Conservation (phyloP, 306 rosid genomes). For the Quercus agrifolia region DNA sequence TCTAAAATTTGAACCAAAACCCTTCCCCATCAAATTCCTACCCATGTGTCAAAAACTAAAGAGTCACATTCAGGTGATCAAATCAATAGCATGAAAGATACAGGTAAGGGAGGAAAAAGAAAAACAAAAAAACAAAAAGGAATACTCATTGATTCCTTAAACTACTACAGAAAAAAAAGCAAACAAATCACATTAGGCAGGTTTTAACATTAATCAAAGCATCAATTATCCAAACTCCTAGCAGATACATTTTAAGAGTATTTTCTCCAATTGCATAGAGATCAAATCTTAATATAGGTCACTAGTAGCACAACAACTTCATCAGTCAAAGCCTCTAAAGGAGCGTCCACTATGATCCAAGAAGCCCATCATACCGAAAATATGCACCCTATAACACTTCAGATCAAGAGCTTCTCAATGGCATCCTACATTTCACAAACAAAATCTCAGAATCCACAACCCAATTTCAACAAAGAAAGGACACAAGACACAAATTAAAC, state of each 20-base stretch:
- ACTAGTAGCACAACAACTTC: constrained; percentile 41
- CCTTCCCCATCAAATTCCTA: too few species aligned
- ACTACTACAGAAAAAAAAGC: not conserved
- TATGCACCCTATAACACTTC: constrained; percentile 17
- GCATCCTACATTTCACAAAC: constrained; percentile 61
- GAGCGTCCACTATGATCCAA: constrained; percentile 43
- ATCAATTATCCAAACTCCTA: not conserved
- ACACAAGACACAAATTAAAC: not conserved
- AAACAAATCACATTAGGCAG: constrained; percentile 8
- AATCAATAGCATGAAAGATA: not conserved
- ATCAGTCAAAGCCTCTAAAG: constrained; percentile 88
- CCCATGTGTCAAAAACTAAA: too few species aligned
- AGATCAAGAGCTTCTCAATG: constrained; percentile 88
- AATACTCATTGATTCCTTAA: not conserved
- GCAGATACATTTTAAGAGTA: constrained; percentile 18
- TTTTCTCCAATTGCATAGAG: constrained; percentile 7
- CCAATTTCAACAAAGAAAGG: not conserved
- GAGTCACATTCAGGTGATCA: too few species aligned
- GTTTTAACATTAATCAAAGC: not conserved
- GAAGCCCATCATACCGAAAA: constrained; percentile 85
- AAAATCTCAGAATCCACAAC: constrained; percentile 13
- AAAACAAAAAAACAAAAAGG: too few species aligned
- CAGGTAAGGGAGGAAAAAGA: not conserved
- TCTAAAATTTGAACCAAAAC: too few species aligned
- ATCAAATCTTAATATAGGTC: constrained; percentile 2